Base-by-base conservation (phyloP, 2,329 filamentous ascomycete genomes). In the Hymenoscyphus fructigenus region DNA sequence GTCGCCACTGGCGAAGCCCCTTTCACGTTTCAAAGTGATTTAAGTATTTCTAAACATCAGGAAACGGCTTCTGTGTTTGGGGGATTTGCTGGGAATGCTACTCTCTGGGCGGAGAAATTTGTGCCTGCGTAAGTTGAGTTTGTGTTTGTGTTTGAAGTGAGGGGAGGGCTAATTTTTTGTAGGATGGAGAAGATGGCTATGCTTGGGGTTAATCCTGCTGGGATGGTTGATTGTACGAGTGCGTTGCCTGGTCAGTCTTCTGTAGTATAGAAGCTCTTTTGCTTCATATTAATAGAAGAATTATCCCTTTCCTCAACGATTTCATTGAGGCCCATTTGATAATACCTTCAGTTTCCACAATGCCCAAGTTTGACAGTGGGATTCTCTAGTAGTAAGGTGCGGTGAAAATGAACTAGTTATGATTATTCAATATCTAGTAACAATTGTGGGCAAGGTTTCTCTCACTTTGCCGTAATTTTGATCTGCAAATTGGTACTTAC, bases 101-200 rank as follows among this genome's bases (percentile, higher is more conserved):
- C 58, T 7, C 23, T 50, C 6, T 60, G 58, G 58, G 36, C 44
- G 38, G 58, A 47, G 38, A 50, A 44, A 23, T 60, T 60, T 60
- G 38, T 50, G 28, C 36, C 58, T 60, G 36, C 58, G 58, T 60
- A 60, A 60, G 58, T 47, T 29, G 5, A 26, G 1, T 10, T 44
- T 1, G 17, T 23, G 5, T 3, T 14, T 23, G 5, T 36, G n/a
- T 38, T 23, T 59, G 29, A 12, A 41, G 6, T 23, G 29, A 3
- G 9, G 34, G 5, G 32, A 29, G 38, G 5, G 20, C 36, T 29
- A 23, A 23, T 20, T 9, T 36, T 12, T 34, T 20, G 14, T 60
- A 60, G 58, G 23, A 60, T 60, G 58, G 58, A 60, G 17, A 60
- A 60, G 15, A 60, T 60, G 58, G 58, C 26, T 15, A 44, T 60